These are phyloP conservation scores for Verticillium alfalfae DNA, from an alignment of 2,329 filamentous ascomycete species.

Conservation along the genomic window DNA sequence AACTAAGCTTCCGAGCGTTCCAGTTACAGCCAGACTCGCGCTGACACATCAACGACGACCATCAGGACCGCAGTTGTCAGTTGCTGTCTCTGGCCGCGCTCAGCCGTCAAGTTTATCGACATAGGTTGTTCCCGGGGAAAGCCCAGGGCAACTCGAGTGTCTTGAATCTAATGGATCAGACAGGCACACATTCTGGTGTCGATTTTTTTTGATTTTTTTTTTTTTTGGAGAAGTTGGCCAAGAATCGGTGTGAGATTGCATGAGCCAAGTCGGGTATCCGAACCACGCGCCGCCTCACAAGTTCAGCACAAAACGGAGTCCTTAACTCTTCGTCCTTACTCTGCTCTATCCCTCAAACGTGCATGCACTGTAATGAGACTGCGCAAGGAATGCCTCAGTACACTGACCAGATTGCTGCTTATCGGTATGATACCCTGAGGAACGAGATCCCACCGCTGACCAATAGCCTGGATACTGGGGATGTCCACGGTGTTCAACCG, in stretches of 20 bases:
- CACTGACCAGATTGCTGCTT: background rate
- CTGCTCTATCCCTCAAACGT: background rate
- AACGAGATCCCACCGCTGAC: background rate
- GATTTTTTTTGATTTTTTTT: too few species aligned
- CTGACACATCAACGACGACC: background rate
- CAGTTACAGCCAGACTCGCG: background rate
- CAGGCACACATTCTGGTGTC: background rate
- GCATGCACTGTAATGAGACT: background rate
- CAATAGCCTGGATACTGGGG: background rate
- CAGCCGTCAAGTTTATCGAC: too few species aligned
- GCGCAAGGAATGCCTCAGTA: background rate
- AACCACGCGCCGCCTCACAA: background rate
- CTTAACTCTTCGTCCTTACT: background rate
- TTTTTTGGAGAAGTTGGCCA: background rate
- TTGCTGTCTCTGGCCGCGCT: too few species aligned
- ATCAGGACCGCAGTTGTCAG: background rate
- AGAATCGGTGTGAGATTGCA: background rate
- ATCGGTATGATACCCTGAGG: background rate
- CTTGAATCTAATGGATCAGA: background rate
- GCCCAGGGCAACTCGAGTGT: background rate
- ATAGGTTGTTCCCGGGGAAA: too few species aligned
- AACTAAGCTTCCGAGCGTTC: background rate
- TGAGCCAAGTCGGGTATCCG: background rate
- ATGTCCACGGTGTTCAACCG: background rate
- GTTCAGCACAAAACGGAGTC: background rate